These are phyloP conservation scores for Fraxinus cuspidata DNA, from an alignment of 257 asterid species.

Conservation along the genomic window DNA sequence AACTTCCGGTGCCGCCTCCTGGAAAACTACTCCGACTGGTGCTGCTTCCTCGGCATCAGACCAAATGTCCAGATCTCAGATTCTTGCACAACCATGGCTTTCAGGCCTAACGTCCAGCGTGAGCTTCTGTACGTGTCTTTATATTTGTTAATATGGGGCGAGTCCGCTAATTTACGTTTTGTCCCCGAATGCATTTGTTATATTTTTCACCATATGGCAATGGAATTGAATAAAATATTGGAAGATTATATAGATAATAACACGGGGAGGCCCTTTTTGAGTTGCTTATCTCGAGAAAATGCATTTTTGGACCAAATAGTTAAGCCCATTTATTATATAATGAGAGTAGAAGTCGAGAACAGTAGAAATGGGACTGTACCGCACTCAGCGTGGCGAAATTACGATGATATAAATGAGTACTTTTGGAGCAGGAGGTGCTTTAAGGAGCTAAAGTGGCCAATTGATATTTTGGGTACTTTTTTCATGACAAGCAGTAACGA, in stretches of 20 bases:
- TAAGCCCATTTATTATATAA: conserved; percentile 78
- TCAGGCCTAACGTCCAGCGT: conserved; percentile 46
- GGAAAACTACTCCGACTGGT: conserved; percentile 73
- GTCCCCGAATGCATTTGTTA: conserved; percentile 83
- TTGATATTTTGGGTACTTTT: conserved; percentile 78
- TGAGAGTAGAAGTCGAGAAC: conserved; percentile 74
- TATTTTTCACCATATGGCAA: conserved; percentile 88
- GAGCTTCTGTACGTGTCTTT: conserved; percentile 83
- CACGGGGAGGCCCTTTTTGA: conserved; percentile 84
- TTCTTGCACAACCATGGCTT: conserved; percentile 44
- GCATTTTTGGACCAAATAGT: conserved; percentile 65
- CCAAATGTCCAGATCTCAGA: conserved; percentile 75
- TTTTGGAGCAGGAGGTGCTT: conserved; percentile 96
- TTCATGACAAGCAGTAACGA: conserved; percentile 72
- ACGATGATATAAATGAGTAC: conserved; percentile 92
- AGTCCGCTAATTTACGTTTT: conserved; percentile 85
- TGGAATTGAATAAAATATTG: conserved; percentile 85
- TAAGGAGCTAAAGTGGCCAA: conserved; percentile 88
- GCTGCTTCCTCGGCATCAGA: conserved; percentile 72
- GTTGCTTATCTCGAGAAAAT: conserved; percentile 78
- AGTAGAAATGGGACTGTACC: conserved; percentile 95
- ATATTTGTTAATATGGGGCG: conserved; percentile 90
- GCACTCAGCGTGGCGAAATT: conserved; percentile 92
- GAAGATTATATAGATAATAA: conserved; percentile 90
- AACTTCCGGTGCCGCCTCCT: conserved; percentile 73